A percentile compares a stretch with the other conserved stretches of the same genome.
Evolutionary conservation across 306 rosid species (phyloP).

Genomic region (Sphenostylis stenocarpa): DNA sequence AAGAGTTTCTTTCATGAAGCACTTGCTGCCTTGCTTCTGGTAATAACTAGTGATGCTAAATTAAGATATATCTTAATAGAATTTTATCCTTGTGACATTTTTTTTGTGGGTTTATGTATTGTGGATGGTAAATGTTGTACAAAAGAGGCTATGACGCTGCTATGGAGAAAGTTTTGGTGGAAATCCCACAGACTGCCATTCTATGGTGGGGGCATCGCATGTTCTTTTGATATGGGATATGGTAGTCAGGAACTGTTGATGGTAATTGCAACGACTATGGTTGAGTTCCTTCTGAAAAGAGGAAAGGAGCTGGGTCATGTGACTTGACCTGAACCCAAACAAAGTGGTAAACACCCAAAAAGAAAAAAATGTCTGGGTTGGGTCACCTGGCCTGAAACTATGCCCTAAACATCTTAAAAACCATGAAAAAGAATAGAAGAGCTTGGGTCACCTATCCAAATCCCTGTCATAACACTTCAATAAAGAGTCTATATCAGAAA

Average conservation of each 20-base stretch:
- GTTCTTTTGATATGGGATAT: neutral
- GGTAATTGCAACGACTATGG: neutral
- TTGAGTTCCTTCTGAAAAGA: neutral
- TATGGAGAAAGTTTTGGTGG: neutral
- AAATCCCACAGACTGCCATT: neutral
- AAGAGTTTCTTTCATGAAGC: conserved; percentile 37
- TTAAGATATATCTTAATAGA: conserved; percentile 7
- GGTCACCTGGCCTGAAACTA: neutral
- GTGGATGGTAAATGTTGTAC: neutral
- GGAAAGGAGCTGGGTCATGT: neutral
- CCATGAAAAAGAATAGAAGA: neutral
- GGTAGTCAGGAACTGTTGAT: neutral
- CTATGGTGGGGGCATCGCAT: neutral
- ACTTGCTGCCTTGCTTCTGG: conserved; percentile 15
- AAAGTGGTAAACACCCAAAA: neutral
- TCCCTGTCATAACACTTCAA: neutral
- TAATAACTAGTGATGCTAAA: neutral
- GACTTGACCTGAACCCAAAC: neutral
- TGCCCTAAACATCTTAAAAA: neutral
- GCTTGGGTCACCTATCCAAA: neutral
- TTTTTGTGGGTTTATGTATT: neutral
- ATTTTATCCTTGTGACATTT: neutral
- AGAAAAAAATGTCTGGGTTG: neutral
- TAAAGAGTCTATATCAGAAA: neutral
- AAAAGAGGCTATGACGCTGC: neutral